These are phyloP conservation scores for Volvox africanus DNA, from an alignment of 139 green algal species.

Conservation along the genomic window DNA sequence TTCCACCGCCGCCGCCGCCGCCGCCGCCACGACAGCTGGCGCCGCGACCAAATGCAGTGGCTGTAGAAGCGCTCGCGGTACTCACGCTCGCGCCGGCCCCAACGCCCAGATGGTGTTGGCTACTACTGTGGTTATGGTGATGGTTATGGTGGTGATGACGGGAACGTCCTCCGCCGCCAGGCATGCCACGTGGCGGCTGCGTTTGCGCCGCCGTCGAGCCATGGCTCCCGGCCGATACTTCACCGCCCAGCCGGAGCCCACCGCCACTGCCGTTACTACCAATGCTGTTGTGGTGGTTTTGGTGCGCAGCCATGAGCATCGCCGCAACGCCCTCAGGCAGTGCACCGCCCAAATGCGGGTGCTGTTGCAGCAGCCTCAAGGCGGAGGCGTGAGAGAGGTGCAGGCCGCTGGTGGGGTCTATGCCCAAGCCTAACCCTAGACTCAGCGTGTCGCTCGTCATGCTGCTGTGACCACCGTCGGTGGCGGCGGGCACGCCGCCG, in stretches of 20 bases:
- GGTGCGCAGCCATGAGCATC: neutral
- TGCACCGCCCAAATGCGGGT: neutral
- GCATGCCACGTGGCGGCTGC: neutral
- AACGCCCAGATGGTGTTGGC: neutral
- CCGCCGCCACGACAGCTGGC: neutral
- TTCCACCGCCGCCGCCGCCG: constrained; percentile 7
- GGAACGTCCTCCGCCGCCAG: constrained; percentile 23
- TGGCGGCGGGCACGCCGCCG: neutral
- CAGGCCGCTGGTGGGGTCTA: constrained; percentile 5
- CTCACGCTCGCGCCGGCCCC: neutral
- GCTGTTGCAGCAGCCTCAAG: constrained; percentile 1
- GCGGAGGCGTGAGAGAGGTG: constrained; percentile 10
- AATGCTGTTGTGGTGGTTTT: neutral
- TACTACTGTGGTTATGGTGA: neutral
- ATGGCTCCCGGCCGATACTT: constrained; percentile 25
- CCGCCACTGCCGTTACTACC: neutral
- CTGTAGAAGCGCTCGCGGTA: neutral
- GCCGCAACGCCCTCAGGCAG: constrained; percentile 2
- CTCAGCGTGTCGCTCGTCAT: neutral
- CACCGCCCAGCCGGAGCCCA: neutral
- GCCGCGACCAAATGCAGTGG: neutral
- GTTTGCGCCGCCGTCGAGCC: neutral
- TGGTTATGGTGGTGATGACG: constrained; percentile 12
- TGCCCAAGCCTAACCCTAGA: neutral
- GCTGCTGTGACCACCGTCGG: neutral